Evolutionary conservation across 345 rosid genomes (phyloP).

Genomic region (Sonneratia caseolaris): DNA sequence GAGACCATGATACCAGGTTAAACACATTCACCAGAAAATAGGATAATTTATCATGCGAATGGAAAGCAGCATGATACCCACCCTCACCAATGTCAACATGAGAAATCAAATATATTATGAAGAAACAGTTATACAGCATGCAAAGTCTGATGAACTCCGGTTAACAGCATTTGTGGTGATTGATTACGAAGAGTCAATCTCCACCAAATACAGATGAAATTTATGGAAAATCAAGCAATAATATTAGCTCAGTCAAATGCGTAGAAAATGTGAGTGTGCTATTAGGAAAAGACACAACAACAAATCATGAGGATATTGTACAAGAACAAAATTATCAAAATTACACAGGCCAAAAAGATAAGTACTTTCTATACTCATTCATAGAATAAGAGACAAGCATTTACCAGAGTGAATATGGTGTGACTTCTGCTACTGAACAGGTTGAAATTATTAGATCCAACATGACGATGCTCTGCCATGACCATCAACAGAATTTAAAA

Average conservation of each 20-base stretch:
- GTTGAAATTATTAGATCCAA: slow-evolving; percentile 98
- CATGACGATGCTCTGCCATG: slow-evolving; percentile 94
- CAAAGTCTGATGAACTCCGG: background rate
- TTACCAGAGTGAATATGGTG: slow-evolving; percentile 93
- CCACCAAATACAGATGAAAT: background rate
- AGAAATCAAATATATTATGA: background rate
- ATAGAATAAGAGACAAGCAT: slow-evolving; percentile 3
- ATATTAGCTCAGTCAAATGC: background rate
- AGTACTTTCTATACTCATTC: background rate
- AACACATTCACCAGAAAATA: slow-evolving; percentile 1
- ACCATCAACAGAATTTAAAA: slow-evolving; percentile 4
- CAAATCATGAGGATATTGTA: background rate
- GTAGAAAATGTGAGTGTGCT: background rate
- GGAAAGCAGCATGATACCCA: background rate
- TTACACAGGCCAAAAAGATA: background rate
- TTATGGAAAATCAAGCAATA: background rate
- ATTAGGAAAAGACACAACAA: background rate
- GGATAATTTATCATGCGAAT: background rate
- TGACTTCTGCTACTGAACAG: slow-evolving; percentile 97
- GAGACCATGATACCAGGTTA: slow-evolving; percentile 24
- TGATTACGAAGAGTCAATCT: background rate
- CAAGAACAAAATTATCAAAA: background rate
- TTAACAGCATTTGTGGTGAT: background rate
- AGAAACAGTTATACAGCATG: background rate
- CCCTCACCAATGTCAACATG: background rate